Evolutionary conservation across 2,329 filamentous ascomycete genomes (phyloP), one percentile per base, ranked within the genome.

Genomic region (Alternaria angustiovoidea): DNA sequence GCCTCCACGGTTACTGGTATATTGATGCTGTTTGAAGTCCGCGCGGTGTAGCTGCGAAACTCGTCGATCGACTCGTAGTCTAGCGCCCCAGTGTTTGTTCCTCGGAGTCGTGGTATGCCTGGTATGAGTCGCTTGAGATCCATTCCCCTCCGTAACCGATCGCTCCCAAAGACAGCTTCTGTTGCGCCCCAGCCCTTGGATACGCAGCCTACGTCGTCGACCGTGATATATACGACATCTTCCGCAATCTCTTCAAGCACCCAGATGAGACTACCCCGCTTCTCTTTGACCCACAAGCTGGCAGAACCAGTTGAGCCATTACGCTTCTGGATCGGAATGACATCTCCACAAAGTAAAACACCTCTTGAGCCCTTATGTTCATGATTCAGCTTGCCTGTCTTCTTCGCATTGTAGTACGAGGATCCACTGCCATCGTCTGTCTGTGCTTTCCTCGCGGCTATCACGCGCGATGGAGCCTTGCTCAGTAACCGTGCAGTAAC

Each of bases 221-320:
- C 85, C 11, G 84, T 85, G 43, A 99, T 80, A 62, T 88, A 87
- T 4, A 92, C 93, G 39, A 95, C 89, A 75, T 99, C 94, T 79
- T 99, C 95, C 56, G 94, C 92, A 62, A 99, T 98, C 79, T 99
- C 95, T 77, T 99, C 95, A 2, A 99, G 81, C 8, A 99, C 95
- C 95, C 95, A 99, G 61, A 99, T 98, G 61, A 99, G 81, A 9
- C 94, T 94, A 53, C 93, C 89, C 49, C 90, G 88, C 79, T 99
- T 99, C 79, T 99, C 95, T 81, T 99, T 99, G 4, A 99, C 95
- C 95, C 95, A 99, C 39, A 99, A 82, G 79, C 94, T 98, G 38
- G 95, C 95, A 59, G 95, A 94, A 2, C 95, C 95, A 5, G 90
- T 94, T 11, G 90, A 87, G 4, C 95, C 95, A 72, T 99, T 97